Evolutionary conservation across 495 filamentous ascomycete genomes (phyloP), one percentile per base, ranked within the genome.

Genomic region (Podospora conica): DNA sequence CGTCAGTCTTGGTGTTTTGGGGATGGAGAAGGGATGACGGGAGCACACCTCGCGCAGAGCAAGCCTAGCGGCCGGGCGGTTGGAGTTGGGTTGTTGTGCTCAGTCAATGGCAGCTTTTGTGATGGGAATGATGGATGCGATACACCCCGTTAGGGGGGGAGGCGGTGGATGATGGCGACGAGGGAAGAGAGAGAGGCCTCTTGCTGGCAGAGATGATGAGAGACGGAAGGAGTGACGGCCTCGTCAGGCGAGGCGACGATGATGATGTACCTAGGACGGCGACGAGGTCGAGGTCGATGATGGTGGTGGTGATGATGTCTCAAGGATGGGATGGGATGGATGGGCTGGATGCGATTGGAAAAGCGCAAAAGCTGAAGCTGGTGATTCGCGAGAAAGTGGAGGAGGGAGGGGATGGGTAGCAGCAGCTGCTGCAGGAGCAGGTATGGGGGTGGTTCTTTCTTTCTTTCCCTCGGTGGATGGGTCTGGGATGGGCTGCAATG

Each of bases 31-130:
- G 40, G 18, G 9, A 21, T 48, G 66, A 57, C 54, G 27, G 21
- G 23, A 48, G 59, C 67, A 54, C 61, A 90, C 87, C 86, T 90
- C 88, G 86, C 86, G 86, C 88, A 90, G 88, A 83, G 83, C 85
- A 87, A 87, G 85, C 85, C 83, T 83, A 79, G 79, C 84, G 82
- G 84, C 86, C 86, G 87, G 87, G 87, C 87, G 73, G 69, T 67
- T 71, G 29, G 60, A 31, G 27, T 72, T 60, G 71, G 70, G 71
- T 71, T 33, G 69, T 77, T 69, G 74, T 78, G 70, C 75, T 81
- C 81, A 82, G 79, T 72, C 71, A 70, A 63, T 55, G 67, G 10
- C 63, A 65, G 69, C 67, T 15, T 69, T 55, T 48, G 18, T 0
- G 2, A 2, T 2, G 9, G 40, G n/a, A n/a, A n/a, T n/a, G 40